Evolutionary conservation across 2,329 filamentous ascomycete genomes (phyloP).

Genomic region (Botrytis sinoallii): DNA sequence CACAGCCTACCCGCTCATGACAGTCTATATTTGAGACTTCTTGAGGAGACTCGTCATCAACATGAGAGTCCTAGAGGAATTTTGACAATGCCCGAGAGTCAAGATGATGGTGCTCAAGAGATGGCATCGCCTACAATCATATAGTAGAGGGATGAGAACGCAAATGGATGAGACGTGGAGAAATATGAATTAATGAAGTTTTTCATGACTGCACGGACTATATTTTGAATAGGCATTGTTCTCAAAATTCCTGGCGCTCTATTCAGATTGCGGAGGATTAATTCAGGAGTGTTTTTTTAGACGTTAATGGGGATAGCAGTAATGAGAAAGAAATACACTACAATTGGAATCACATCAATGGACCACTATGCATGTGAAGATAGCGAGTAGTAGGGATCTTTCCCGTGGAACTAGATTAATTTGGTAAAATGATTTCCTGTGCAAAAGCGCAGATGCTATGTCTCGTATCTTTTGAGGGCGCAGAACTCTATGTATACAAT

Average conservation of each 20-base stretch:
- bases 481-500: neutral
- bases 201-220: too few species aligned
- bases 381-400: accelerated
- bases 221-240: too few species aligned
- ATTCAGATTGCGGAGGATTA: neutral
- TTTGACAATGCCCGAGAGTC: too few species aligned
- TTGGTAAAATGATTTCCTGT: accelerated
- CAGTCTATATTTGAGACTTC: too few species aligned
- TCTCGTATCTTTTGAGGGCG: neutral
- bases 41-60: too few species aligned
- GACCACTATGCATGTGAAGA: neutral
- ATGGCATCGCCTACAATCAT: too few species aligned
- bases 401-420: neutral
- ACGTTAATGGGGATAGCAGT: neutral
- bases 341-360: neutral
- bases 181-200: accelerated
- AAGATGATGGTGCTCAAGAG: too few species aligned
- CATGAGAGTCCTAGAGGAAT: too few species aligned
- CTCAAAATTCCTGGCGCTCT: neutral
- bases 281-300: neutral
- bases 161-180: neutral
- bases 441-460: neutral
- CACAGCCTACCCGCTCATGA: too few species aligned
- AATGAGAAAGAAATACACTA: neutral
- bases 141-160: too few species aligned